Evolutionary conservation across 495 filamentous ascomycete species (phyloP), one percentile per base, ranked within the genome.

Genomic region (Penicillium lividum): DNA sequence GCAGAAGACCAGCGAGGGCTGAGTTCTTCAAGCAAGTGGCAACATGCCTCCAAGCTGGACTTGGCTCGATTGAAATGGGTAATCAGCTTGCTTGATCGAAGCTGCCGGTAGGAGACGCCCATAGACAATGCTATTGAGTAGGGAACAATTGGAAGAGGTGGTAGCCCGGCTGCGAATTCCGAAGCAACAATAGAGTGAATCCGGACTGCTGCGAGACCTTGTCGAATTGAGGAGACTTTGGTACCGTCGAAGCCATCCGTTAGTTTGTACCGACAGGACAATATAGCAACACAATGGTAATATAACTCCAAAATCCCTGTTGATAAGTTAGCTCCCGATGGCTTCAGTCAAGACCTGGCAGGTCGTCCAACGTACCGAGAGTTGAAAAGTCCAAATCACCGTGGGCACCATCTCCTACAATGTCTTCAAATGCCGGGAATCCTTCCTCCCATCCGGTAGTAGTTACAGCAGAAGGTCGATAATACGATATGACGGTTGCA

Each of bases 61-160:
- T 81, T 84, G 9, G 85, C 86, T 16, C 88, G 80, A 18, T 78
- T 78, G 47, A 82, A 79, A 58, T 87, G 85, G 64, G 87, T 85
- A 30, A 83, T 81, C 2, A 89, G 65, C 18, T 78, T 84, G 54
- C 84, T 87, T 52, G 85, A 83, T 11, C 87, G 83, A 73, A 88
- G 84, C 62, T 89, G 86, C 33, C 86, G 81, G 59, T 91, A 92
- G 9, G 84, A 82, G 4, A 91, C 86, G 16, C 84, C 84, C 49
- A 92, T 78, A 0, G 87, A 84, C 4, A 92, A 70, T 0, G 85
- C 80, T 1, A 90, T 69, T 0, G 84, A 84, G 55, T 91, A 91
- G 0, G 88, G 85, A 7, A 91, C 76, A 42, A 90, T 81, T 1
- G 89, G 87, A 30, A 87, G 73, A 7, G 82, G 80, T 11, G 80